phyloP scores from a whole-genome alignment of 2,329 filamentous ascomycete genomes.

The Malbranchea cinnamomea region DNA sequence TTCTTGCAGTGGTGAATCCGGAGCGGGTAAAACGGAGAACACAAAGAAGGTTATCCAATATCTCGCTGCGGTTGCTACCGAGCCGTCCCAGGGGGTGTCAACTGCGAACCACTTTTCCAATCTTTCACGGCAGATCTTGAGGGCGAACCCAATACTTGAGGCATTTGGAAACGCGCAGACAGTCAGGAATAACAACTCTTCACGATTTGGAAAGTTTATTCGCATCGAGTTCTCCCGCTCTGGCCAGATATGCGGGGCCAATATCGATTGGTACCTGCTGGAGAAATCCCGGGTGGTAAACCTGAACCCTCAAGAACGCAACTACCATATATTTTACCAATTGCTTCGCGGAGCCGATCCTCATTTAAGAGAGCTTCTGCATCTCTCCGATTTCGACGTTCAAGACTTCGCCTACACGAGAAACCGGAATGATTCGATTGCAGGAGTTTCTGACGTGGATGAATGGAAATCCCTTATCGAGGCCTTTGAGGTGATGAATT shows the following conservation, averaged over 20 bases:
- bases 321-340: slow-evolving; percentile 97
- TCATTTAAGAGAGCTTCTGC: slow-evolving; percentile 58
- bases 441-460: slow-evolving; percentile 73
- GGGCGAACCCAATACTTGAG: slow-evolving; percentile 93
- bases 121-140: slow-evolving; percentile 87
- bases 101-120: slow-evolving; percentile 59
- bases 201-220: slow-evolving; percentile 96
- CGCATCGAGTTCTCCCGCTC: slow-evolving; percentile 82
- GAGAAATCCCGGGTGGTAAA: slow-evolving; percentile 96
- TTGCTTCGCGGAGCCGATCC: slow-evolving; percentile 69
- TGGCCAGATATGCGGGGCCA: slow-evolving; percentile 86
- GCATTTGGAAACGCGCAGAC: slow-evolving; percentile 97
- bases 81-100: slow-evolving; percentile 47
- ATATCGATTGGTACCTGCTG: slow-evolving; percentile 95
- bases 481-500: slow-evolving; percentile 88
- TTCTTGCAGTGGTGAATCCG: slow-evolving; percentile 60
- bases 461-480: slow-evolving; percentile 87
- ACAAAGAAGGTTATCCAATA: slow-evolving; percentile 99
- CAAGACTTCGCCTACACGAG: slow-evolving; percentile 86
- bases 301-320: slow-evolving; percentile 74
- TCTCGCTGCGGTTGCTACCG: slow-evolving; percentile 77
- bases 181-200: slow-evolving; percentile 95
- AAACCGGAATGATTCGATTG: slow-evolving; percentile 81
- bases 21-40: slow-evolving; percentile 96
- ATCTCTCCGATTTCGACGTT: slow-evolving; percentile 59